Evolutionary conservation across 163 green algal genomes (phyloP), one percentile per base, ranked within the genome.

Genomic region (Scenedesmus sp.): DNA sequence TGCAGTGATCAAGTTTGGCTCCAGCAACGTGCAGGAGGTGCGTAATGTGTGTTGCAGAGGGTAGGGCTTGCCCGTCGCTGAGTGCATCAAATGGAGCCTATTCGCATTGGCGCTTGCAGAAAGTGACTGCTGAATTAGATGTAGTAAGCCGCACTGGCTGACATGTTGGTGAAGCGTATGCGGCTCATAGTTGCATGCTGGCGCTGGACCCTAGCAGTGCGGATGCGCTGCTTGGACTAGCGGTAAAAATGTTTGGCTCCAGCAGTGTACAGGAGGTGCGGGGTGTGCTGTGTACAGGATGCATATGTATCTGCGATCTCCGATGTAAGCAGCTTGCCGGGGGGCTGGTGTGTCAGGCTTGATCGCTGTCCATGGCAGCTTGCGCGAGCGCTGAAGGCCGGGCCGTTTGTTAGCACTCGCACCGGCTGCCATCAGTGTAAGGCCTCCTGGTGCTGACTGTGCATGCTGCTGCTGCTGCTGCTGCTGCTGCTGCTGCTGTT

Each of bases 221-320:
- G 15, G 94, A 98, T 67, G 98, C 97, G 0, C 92, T 98, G 64
- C 91, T 98, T 74, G 98, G 96, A 0, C 93, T 99, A 18, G 97
- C 95, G 1, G 59, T 90, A 60, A 92, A 94, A 9, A 87, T 57
- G 18, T 86, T 93, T 34, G 84, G 84, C 67, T 77, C 73, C 3
- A 62, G n/a, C 23, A 81, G 86, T 55, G 90, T 20, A 18, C 90
- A 93, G 84, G 67, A 93, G 90, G 89, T 90, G 26, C 12, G 87
- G 12, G 12, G 10, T 46, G 82, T 9, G 15, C n/a, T 46, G 18
- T 82, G 74, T 9, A 16, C 16, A 20, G 2, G 62, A 23, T 5
- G 34, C 34, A 46, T 46, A 46, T 46, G 34, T 46, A 46, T 46
- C 34, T 46, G 34, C 34, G 34, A 46, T 46, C 34, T 46, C 0